Evolutionary conservation across 495 filamentous ascomycete genomes (phyloP).

Genomic region (Cercophora samala): DNA sequence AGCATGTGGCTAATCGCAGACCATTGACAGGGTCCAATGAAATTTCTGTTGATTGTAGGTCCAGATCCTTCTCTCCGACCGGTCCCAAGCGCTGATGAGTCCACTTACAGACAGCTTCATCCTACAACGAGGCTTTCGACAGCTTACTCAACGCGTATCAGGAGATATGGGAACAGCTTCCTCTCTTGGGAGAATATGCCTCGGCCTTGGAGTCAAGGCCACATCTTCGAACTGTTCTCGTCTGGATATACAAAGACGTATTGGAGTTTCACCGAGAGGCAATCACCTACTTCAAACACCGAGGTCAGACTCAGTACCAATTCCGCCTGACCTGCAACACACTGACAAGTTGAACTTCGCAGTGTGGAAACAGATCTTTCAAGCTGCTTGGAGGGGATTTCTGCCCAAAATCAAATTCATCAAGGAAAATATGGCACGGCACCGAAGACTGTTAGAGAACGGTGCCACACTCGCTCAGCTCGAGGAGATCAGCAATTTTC

Average conservation of each 20-base stretch:
- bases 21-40: slow-evolving; percentile 10
- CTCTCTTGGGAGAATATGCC: background rate
- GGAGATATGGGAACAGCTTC: slow-evolving; percentile 5
- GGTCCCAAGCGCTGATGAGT: background rate
- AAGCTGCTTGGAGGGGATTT: slow-evolving; percentile 41
- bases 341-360: background rate
- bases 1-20: slow-evolving; percentile 15
- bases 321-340: background rate
- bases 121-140: background rate
- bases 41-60: slow-evolving; percentile 25
- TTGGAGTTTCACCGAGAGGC: slow-evolving; percentile 43
- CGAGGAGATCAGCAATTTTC: background rate
- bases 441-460: slow-evolving; percentile 29
- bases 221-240: slow-evolving; percentile 29
- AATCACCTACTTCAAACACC: slow-evolving; percentile 31
- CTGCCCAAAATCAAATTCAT: slow-evolving; percentile 32
- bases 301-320: slow-evolving; percentile 9
- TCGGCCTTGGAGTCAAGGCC: background rate
- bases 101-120: background rate
- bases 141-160: slow-evolving; percentile 3
- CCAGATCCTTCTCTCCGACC: background rate
- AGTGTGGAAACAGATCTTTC: slow-evolving; percentile 34
- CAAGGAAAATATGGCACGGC: slow-evolving; percentile 28
- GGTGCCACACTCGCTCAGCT: slow-evolving; percentile 20
- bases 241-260: slow-evolving; percentile 43